These are phyloP conservation scores for Magnaporthiopsis poae DNA, from an alignment of 2,329 filamentous ascomycete genomes.

Conservation along the genomic window DNA sequence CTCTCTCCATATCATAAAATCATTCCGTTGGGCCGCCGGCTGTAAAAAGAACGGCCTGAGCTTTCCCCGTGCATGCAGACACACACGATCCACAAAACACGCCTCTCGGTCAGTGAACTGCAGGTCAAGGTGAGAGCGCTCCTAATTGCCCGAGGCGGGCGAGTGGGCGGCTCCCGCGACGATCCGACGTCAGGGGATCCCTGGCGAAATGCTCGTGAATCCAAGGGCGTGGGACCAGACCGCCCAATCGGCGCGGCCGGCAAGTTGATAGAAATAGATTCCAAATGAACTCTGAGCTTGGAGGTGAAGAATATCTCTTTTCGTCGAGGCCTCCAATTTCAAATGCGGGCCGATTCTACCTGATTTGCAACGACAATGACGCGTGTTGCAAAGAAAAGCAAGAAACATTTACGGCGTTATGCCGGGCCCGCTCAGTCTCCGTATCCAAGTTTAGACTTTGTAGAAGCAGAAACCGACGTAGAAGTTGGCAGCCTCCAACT, in stretches of 20 bases:
- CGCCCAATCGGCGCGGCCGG: background rate
- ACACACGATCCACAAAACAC: background rate
- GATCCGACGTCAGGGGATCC: background rate
- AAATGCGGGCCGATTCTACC: background rate
- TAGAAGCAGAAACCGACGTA: conserved; percentile 96
- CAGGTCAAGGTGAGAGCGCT: background rate
- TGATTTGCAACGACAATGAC: background rate
- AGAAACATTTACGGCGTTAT: background rate
- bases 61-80: background rate
- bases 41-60: background rate
- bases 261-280: background rate
- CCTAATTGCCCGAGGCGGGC: background rate
- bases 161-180: background rate
- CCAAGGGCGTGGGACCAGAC: background rate
- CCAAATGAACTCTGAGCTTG: background rate
- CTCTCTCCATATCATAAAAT: no score
- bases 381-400: background rate
- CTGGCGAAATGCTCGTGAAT: background rate
- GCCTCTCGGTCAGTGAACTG: background rate
- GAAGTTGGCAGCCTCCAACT: conserved; percentile 85
- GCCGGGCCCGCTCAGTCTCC: background rate
- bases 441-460: conserved; percentile 54
- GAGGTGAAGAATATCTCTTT: background rate
- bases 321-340: background rate
- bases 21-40: no score